Percentiles rank a stretch among this genome's conserved stretches.
phyloP scores from a whole-genome alignment of 139 green algal genomes.

The Raphidocelis subcapitata region DNA sequence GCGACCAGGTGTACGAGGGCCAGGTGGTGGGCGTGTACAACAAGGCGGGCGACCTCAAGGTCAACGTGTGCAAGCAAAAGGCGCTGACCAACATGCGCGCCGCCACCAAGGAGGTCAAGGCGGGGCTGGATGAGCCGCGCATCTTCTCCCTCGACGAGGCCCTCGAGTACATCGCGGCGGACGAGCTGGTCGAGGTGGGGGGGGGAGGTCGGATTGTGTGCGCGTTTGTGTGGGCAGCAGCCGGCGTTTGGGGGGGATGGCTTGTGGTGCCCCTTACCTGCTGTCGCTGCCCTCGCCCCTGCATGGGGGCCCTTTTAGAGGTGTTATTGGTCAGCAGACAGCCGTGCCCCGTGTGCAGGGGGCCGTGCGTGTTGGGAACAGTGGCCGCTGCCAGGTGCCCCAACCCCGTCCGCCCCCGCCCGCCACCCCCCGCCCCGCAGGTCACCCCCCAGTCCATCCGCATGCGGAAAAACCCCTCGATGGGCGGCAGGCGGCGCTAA shows the following conservation, averaged over 20 bases:
- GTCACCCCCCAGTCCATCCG: slow-evolving; percentile 87
- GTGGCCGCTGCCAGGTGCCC: background rate
- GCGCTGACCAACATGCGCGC: slow-evolving; percentile 87
- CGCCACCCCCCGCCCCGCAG: slow-evolving; percentile 57
- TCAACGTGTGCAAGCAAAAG: slow-evolving; percentile 99
- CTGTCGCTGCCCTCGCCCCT: background rate
- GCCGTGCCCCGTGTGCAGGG: background rate
- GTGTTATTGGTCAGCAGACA: background rate
- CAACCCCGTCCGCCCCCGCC: background rate
- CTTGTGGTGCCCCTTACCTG: too few relatives aligned
- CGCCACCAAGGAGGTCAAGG: slow-evolving; percentile 65
- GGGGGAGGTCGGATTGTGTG: background rate
- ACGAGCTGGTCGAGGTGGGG: slow-evolving; percentile 67
- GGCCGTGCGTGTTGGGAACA: background rate
- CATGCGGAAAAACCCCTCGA: slow-evolving; percentile 83
- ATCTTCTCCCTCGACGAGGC: slow-evolving; percentile 90
- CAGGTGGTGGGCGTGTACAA: slow-evolving; percentile 95
- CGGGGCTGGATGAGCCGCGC: slow-evolving; percentile 70
- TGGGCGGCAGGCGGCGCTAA: background rate
- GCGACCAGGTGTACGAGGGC: slow-evolving; percentile 91
- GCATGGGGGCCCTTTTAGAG: background rate
- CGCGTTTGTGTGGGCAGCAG: background rate
- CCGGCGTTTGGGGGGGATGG: background rate
- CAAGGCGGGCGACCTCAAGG: slow-evolving; percentile 87
- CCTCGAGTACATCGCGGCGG: slow-evolving; percentile 95